Percentiles rank a stretch among this genome's conserved stretches.
These are phyloP conservation scores for Xylaria polymorpha DNA, from an alignment of 2,329 filamentous ascomycete genomes.

Conservation along the genomic window DNA sequence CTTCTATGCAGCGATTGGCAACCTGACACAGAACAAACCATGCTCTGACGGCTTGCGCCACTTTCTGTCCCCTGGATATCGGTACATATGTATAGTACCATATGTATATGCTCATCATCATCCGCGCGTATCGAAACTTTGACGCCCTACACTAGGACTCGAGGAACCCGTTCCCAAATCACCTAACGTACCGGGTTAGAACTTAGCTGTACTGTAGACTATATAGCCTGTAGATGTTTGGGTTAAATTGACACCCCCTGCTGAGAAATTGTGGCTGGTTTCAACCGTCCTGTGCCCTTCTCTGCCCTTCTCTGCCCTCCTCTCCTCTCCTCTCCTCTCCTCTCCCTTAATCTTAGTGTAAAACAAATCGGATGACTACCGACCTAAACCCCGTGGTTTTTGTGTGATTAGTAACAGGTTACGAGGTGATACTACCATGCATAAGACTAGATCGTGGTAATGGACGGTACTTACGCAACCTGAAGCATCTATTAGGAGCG, in stretches of 20 bases:
- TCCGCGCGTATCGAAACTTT: conserved; percentile 3
- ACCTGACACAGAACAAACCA: conserved; percentile 12
- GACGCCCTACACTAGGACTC: neutral
- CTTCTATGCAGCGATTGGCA: conserved; percentile 12
- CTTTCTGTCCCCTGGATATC: conserved; percentile 18
- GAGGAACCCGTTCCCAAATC: neutral
- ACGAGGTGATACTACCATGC: neutral
- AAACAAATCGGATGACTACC: neutral
- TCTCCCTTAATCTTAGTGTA: conserved; percentile 19
- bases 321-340: conserved; percentile 6
- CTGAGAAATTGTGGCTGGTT: conserved; percentile 23
- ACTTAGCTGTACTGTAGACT: conserved; percentile 2
- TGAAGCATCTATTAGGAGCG: conserved; percentile 10
- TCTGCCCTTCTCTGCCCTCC: conserved; percentile 1
- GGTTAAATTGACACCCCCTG: conserved; percentile 18
- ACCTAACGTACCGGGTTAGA: conserved; percentile 3
- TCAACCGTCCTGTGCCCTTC: conserved; percentile 16
- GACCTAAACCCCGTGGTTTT: neutral
- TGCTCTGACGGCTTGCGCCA: conserved; percentile 31
- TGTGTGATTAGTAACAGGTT: neutral
- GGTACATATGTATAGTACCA: neutral
- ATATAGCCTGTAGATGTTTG: neutral
- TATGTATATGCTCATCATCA: neutral
- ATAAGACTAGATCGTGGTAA: neutral
- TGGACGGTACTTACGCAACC: neutral